A percentile compares a stretch with the other conserved stretches of the same genome.
Conservation (phyloP, 306 rosid species). For the Pyrus bretschneideri region DNA sequence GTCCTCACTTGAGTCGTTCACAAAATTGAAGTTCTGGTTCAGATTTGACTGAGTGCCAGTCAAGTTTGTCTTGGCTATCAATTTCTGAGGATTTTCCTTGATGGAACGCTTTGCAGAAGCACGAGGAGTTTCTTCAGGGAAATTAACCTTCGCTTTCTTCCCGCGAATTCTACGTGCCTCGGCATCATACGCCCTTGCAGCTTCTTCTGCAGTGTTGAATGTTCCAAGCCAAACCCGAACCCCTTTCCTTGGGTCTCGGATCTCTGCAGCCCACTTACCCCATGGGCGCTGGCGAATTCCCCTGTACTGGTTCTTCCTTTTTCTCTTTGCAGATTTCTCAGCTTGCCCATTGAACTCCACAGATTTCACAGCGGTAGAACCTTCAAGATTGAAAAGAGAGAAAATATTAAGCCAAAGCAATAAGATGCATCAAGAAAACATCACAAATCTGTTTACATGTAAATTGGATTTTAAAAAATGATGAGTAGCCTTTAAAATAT, state of each 20-base stretch:
- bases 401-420: not conserved
- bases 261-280: constrained; percentile 99
- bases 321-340: constrained; percentile 63
- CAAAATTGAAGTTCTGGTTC: constrained; percentile 35
- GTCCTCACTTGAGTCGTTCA: constrained; percentile 31
- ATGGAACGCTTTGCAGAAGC: constrained; percentile 33
- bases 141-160: constrained; percentile 88
- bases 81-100: constrained; percentile 37
- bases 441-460: not conserved
- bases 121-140: constrained; percentile 59
- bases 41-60: constrained; percentile 34
- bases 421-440: not conserved
- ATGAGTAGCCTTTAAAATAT: no score
- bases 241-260: constrained; percentile 93
- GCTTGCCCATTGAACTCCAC: constrained; percentile 44
- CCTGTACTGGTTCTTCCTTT: constrained; percentile 81
- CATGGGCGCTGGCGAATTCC: constrained; percentile 98
- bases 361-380: constrained; percentile 39
- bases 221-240: constrained; percentile 99
- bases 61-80: constrained; percentile 27
- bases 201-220: constrained; percentile 96
- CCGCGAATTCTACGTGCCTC: constrained; percentile 96
- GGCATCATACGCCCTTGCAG: constrained; percentile 93
- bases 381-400: constrained; percentile 27
- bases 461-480: not conserved